Conservation (phyloP, 2,329 filamentous ascomycete species). For the Lachnellula subtilissima region DNA sequence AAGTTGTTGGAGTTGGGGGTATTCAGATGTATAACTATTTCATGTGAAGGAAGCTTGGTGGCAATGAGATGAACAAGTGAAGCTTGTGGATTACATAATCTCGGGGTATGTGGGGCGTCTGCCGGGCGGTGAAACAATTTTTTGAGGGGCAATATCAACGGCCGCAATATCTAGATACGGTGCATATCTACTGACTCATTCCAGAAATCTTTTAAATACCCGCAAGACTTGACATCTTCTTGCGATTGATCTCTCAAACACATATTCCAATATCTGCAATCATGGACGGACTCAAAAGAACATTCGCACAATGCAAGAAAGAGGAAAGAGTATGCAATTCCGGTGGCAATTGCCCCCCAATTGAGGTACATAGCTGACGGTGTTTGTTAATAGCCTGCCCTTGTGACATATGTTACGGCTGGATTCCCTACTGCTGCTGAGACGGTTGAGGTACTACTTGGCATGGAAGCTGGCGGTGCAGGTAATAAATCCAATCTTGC, state of each 20-base stretch:
- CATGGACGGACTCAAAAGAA: conserved; percentile 48
- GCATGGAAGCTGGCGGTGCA: conserved; percentile 87
- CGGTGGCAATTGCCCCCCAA: neutral
- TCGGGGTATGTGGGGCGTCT: neutral
- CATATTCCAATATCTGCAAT: conserved; percentile 9
- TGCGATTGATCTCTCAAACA: conserved; percentile 16
- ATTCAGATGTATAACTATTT: neutral
- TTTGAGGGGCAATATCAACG: conserved; percentile 13
- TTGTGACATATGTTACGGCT: conserved; percentile 95
- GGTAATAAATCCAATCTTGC: conserved; percentile 46
- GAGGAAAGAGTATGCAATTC: conserved; percentile 38
- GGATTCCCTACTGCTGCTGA: conserved; percentile 81
- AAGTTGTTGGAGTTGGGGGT: neutral
- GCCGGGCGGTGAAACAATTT: conserved; percentile 20
- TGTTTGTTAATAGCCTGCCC: conserved; percentile 43
- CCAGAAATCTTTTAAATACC: conserved; percentile 2
- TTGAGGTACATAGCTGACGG: conserved; percentile 5
- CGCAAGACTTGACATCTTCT: neutral
- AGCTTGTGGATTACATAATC: conserved; percentile 2
- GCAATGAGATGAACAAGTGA: neutral
- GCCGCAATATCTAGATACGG: conserved; percentile 2
- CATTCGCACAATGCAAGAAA: conserved; percentile 53
- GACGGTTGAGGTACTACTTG: conserved; percentile 78
- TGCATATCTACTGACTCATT: conserved; percentile 20
- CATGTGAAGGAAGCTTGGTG: neutral